These are phyloP conservation scores for Hortaea werneckii DNA, from an alignment of 2,329 filamentous ascomycete genomes.

Conservation along the genomic window DNA sequence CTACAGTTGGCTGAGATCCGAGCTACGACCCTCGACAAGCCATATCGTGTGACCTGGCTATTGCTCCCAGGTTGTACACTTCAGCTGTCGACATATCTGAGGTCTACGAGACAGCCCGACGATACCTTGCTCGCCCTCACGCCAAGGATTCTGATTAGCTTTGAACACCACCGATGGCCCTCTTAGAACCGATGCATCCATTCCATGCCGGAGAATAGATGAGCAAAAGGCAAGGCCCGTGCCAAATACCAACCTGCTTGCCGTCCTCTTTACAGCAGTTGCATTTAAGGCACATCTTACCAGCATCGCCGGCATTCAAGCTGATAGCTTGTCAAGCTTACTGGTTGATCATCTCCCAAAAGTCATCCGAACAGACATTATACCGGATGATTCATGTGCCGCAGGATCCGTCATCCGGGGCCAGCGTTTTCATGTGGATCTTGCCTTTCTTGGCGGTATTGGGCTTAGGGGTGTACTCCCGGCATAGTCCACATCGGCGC, in stretches of 20 bases:
- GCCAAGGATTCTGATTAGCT: not conserved
- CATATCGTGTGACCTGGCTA: not conserved
- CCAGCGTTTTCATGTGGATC: not conserved
- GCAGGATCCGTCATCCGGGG: not conserved
- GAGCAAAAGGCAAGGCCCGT: not conserved
- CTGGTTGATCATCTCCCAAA: not conserved
- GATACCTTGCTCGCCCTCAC: not conserved
- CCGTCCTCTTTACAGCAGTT: not conserved
- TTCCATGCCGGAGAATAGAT: not conserved
- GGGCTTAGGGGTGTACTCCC: not conserved
- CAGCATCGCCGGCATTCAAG: not conserved
- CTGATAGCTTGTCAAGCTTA: not conserved
- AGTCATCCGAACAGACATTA: not conserved
- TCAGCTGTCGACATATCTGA: not conserved
- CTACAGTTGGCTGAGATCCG: not conserved
- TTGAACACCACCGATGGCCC: not conserved
- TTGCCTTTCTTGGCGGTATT: not conserved
- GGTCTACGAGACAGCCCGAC: not conserved
- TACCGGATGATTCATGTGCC: not conserved
- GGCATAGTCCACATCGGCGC: not conserved
- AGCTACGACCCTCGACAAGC: not conserved
- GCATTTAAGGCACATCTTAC: not conserved
- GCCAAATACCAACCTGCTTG: not conserved
- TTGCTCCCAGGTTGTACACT: not conserved
- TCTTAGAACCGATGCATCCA: not conserved